Percentiles rank a stretch among this genome's conserved stretches.
Conservation (phyloP, 2,329 filamentous ascomycete species). For the Ophiostoma montium region DNA sequence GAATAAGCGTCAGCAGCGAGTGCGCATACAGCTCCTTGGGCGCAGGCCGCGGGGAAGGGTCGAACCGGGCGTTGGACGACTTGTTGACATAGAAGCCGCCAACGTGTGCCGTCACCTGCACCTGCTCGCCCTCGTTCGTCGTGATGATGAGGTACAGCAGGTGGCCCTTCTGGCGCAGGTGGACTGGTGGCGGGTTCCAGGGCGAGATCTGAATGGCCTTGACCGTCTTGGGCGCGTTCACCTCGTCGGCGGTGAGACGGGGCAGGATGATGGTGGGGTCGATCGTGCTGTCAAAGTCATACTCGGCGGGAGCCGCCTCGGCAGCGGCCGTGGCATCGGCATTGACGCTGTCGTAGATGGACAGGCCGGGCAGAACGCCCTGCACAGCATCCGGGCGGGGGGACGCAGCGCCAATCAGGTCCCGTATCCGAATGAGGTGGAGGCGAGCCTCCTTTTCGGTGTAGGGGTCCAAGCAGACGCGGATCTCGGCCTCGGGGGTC, state of each 20-base stretch:
- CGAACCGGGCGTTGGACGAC: constrained; percentile 88
- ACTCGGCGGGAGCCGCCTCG: constrained; percentile 35
- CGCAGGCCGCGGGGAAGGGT: constrained; percentile 65
- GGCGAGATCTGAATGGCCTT: constrained; percentile 79
- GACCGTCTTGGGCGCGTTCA: constrained; percentile 68
- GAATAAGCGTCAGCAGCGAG: constrained; percentile 70
- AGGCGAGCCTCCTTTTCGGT: constrained; percentile 96
- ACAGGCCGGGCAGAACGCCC: constrained; percentile 71
- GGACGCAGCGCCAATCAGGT: constrained; percentile 83
- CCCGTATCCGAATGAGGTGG: constrained; percentile 79
- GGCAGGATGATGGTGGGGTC: constrained; percentile 61
- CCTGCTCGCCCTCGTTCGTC: constrained; percentile 88
- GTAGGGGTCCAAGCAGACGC: constrained; percentile 84
- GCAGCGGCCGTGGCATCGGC: constrained; percentile 29
- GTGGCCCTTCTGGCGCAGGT: constrained; percentile 82
- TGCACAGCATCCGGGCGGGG: constrained; percentile 78
- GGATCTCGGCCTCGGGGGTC: constrained; percentile 60
- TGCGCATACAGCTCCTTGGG: constrained; percentile 71
- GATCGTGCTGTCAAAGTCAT: constrained; percentile 60
- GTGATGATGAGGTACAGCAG: constrained; percentile 79
- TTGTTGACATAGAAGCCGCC: constrained; percentile 97
- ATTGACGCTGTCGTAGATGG: constrained; percentile 66
- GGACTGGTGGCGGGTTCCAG: constrained; percentile 92
- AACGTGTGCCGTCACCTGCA: constrained; percentile 84
- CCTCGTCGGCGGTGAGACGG: constrained; percentile 33